phyloP scores from a whole-genome alignment of 805 yeast genomes.

The Saccharomycopsis fermentans region DNA sequence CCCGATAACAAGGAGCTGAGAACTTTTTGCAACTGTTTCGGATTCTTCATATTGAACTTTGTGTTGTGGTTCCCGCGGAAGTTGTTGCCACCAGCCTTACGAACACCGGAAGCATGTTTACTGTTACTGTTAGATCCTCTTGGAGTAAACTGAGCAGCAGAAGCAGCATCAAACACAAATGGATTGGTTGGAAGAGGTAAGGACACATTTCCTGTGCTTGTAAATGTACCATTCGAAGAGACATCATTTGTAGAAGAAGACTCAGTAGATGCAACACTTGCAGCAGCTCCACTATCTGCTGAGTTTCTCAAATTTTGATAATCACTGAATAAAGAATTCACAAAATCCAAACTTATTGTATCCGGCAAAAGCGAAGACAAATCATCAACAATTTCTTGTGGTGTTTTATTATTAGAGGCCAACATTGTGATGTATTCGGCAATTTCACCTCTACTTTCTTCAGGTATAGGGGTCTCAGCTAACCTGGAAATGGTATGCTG shows the following conservation, averaged over 20 bases:
- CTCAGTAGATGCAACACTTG: neutral
- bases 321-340: constrained; percentile 48
- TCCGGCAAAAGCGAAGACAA: constrained; percentile 51
- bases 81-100: neutral
- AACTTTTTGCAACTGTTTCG: constrained; percentile 30
- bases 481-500: constrained; percentile 6
- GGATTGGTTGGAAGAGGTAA: neutral
- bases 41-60: constrained; percentile 21
- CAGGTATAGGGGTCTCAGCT: constrained; percentile 7
- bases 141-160: neutral
- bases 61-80: constrained; percentile 18
- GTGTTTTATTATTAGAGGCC: constrained; percentile 56
- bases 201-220: neutral
- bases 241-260: neutral
- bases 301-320: constrained; percentile 32
- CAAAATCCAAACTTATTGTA: constrained; percentile 46
- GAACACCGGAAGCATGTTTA: constrained; percentile 2
- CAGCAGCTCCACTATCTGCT: constrained; percentile 2
- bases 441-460: constrained; percentile 33
- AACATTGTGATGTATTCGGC: constrained; percentile 68
- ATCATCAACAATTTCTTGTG: constrained; percentile 51
- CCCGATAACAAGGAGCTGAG: constrained; percentile 28
- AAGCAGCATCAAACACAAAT: neutral
- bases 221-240: neutral
- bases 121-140: neutral